phyloP scores from a whole-genome alignment of 208 protist genomes.

The Phytomonas francai region DNA sequence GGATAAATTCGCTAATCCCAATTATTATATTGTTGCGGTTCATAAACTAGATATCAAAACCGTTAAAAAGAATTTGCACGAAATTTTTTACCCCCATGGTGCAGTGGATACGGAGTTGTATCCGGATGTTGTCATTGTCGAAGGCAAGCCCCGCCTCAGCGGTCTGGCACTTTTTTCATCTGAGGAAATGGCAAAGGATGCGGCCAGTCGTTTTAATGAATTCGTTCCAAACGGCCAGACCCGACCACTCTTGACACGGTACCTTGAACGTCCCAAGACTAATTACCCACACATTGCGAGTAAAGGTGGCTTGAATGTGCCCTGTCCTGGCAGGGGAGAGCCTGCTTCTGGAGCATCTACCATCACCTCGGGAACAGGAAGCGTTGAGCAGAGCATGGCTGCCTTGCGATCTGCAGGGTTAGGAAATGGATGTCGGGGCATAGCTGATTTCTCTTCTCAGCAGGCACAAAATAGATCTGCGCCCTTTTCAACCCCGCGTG shows the following conservation, averaged over 20 bases:
- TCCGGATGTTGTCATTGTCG: slow-evolving; percentile 26
- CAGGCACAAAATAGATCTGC: not conserved
- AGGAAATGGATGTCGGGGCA: not conserved
- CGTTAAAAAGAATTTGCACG: slow-evolving; percentile 29
- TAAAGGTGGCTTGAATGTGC: not conserved
- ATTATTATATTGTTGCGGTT: slow-evolving; percentile 47
- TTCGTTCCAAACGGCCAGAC: slow-evolving; percentile 49
- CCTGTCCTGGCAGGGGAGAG: not conserved
- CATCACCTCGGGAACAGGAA: not conserved
- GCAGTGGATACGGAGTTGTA: slow-evolving; percentile 49
- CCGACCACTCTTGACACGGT: slow-evolving; percentile 38
- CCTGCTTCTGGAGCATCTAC: not conserved
- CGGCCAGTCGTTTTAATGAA: slow-evolving; percentile 59
- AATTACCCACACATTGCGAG: not conserved
- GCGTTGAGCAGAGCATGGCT: not conserved
- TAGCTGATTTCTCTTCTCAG: not conserved
- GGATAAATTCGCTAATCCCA: slow-evolving; percentile 23
- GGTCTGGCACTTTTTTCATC: slow-evolving; percentile 63
- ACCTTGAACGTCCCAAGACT: slow-evolving; percentile 19
- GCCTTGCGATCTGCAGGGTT: not conserved
- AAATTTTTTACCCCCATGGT: slow-evolving; percentile 68
- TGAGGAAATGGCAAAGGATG: slow-evolving; percentile 40
- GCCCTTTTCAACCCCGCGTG: slow-evolving; percentile 6
- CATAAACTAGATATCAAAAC: slow-evolving; percentile 54
- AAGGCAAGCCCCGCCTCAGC: slow-evolving; percentile 40